Evolutionary conservation across 2,329 filamentous ascomycete species (phyloP).

Genomic region (Monilinia fructicola): DNA sequence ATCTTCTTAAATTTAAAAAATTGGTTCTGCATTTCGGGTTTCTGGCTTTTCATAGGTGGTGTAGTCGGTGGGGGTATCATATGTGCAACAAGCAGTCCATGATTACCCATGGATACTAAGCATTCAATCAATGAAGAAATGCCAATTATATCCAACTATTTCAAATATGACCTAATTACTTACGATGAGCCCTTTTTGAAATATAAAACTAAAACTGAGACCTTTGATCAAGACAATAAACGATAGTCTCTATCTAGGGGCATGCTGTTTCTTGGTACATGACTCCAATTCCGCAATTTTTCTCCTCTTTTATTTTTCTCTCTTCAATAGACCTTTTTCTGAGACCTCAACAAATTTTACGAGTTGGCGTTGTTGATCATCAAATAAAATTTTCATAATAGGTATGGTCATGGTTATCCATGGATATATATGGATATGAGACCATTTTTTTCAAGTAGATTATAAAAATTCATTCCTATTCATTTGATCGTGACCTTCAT

Average conservation of each 20-base stretch:
- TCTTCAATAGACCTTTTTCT: neutral
- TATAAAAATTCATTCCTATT: neutral
- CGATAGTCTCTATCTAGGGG: neutral
- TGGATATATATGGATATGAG: too few species aligned
- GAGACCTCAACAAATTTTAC: neutral
- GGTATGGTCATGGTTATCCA: too few species aligned
- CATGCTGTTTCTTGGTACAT: neutral
- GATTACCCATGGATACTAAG: conserved; percentile 29
- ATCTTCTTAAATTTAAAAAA: conserved; percentile 48
- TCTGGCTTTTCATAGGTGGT: conserved; percentile 38
- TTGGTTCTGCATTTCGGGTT: conserved; percentile 40
- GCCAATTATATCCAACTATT: conserved; percentile 29
- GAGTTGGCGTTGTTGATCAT: neutral
- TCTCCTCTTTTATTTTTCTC: neutral
- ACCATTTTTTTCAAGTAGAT: neutral
- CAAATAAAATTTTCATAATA: neutral
- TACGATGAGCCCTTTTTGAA: neutral
- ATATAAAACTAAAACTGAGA: neutral
- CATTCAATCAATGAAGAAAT: conserved; percentile 37
- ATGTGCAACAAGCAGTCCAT: conserved; percentile 35
- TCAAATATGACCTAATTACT: conserved; percentile 1
- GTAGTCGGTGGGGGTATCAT: conserved; percentile 35
- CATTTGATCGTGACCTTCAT: too few species aligned
- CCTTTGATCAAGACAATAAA: neutral
- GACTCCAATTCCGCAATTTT: neutral